Evolutionary conservation across 2,329 filamentous ascomycete genomes (phyloP), one percentile per base, ranked within the genome.

Genomic region (Botrytis deweyae): DNA sequence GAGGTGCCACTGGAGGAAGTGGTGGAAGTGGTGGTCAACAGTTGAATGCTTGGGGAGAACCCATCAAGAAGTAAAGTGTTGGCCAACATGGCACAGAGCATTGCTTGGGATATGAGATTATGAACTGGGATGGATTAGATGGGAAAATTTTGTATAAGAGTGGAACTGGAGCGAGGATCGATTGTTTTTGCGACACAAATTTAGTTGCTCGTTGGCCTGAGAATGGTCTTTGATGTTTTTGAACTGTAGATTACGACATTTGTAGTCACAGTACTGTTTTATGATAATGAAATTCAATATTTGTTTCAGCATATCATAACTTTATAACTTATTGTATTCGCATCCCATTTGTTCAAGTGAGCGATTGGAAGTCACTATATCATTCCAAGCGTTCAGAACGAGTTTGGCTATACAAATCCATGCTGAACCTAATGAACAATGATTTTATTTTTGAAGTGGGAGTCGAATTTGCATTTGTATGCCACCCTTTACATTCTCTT

Each of bases 31-130:
- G 70, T 49, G 61, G 61, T 52, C 20, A 76, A 55, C 36, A 77
- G 75, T 25, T 74, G 77, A 36, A 61, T 73, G 62, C 69, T 75
- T 38, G 77, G 78, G 65, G 77, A 70, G 7, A 75, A 3, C 52
- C 55, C 9, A 70, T 70, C 36, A 69, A 69, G 66, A 69, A 69
- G 66, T 69, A 69, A 29, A 20, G 25, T 18, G 62, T 46, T 33
- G n/a, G n/a, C 4, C 7, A 16, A 25, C 14, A 49, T 20, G n/a
- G 10, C 25, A 33, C 20, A 3, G 8, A 1, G 18, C 10, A 16
- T 42, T 9, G 38, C 22, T 63, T 4, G 36, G 49, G 22, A 42
- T 25, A 40, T 42, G 36, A 29, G 9, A 14, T 68, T 5, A 38
- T 42, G 65, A 29, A 58, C 18, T 42, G n/a, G 36, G 3, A 14